Evolutionary conservation across 345 rosid genomes (phyloP), one percentile per base, ranked within the genome.

Genomic region (Brassica incana): DNA sequence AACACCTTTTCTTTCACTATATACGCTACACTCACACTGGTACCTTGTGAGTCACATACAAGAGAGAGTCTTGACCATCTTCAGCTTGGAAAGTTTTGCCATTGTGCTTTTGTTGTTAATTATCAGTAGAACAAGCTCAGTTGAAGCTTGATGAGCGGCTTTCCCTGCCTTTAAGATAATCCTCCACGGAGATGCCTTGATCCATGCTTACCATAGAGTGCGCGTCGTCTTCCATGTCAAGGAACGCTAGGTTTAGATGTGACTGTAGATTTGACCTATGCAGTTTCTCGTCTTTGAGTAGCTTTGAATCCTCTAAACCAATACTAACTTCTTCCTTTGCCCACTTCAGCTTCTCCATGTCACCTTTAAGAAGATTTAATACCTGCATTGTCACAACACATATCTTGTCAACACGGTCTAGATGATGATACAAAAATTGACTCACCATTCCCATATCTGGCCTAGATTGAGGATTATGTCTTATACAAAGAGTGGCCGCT

Each of bases 101-200:
- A 5, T 14, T 65, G 61, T 54, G 73, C 20, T 30, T 73, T 73
- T 20, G 74, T 61, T 67, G 69, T 78, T 56, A 6, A 20, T 20
- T 20, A 20, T 29, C 6, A 35, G 58, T 8, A 27, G 10, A 27
- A 40, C 20, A 35, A 48, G 35, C 68, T 76, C 78, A 92, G 78
- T 92, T 94, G 3, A 95, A 91, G 89, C 94, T 95, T 5, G 99
- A 87, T 15, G 97, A 86, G 32, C 89, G 88, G 84, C 97, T 95
- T 88, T 90, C 86, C 86, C 99, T 86, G 63, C 92, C 99, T 77
- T 85, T 87, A 25, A 95, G 84, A 80, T 95, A 95, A 72, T 90
- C 94, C 80, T 91, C 99, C 48, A 90, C 68, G 4, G 94, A 87
- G 70, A 95, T 66, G 33, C 85, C 77, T 72, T 81, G 84, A 54